A percentile compares a stretch with the other conserved stretches of the same genome.
Conservation (phyloP, 1,284 basidiomycete genomes). For the Vanrija pseudolonga region DNA sequence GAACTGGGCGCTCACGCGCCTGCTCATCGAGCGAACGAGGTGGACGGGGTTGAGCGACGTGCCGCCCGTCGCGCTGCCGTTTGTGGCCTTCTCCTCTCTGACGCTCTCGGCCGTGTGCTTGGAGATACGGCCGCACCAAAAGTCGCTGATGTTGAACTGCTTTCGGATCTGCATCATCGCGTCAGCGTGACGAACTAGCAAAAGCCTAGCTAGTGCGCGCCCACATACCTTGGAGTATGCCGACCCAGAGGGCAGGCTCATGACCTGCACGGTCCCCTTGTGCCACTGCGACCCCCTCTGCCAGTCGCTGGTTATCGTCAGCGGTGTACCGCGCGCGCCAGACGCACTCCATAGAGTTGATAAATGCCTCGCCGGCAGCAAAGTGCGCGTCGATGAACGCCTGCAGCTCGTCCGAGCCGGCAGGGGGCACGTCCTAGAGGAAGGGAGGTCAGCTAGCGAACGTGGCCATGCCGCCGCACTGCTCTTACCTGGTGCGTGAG, state of each 20-base stretch:
- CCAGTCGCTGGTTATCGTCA: constrained; percentile 29
- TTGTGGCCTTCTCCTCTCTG: neutral
- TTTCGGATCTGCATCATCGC: constrained; percentile 25
- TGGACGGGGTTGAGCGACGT: neutral
- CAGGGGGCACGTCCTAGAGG: constrained; percentile 36
- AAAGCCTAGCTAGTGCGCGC: neutral
- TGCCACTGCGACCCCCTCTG: constrained; percentile 22
- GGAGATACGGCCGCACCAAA: constrained; percentile 35
- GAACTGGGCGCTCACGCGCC: too few relatives aligned
- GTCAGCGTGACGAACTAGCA: neutral
- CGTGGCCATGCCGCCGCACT: neutral
- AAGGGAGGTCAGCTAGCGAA: neutral
- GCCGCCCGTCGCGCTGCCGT: too few relatives aligned
- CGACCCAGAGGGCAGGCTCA: constrained; percentile 17
- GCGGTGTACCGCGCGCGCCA: neutral
- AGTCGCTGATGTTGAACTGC: constrained; percentile 28
- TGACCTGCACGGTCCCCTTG: constrained; percentile 26
- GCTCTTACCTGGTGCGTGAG: constrained; percentile 7
- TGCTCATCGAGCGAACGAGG: neutral
- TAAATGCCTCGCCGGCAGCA: constrained; percentile 22
- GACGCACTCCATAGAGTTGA: constrained; percentile 32
- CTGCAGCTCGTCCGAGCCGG: constrained; percentile 23
- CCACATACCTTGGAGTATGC: constrained; percentile 5
- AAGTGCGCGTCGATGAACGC: constrained; percentile 33
- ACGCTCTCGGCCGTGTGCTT: constrained; percentile 5